A percentile compares a stretch with the other conserved stretches of the same genome.
Conservation (phyloP, 345 rosid species). For the Punica granatum region DNA sequence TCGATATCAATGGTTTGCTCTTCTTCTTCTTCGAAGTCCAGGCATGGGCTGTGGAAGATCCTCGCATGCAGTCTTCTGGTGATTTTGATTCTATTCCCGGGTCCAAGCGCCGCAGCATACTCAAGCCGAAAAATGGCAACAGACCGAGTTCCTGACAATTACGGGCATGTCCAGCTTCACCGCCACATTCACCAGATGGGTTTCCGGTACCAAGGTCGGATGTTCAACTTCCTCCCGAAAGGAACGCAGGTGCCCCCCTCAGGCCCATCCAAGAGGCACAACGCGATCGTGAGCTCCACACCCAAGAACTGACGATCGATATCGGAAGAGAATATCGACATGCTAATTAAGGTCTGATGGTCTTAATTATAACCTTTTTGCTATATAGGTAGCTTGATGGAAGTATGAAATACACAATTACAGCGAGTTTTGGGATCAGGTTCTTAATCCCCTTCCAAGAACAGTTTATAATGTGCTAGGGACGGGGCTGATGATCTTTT, state of each 20-base stretch:
- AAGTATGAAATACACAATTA: no score
- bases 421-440: no score
- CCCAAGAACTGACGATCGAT: conserved; percentile 20
- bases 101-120: background rate
- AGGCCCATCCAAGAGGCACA: conserved; percentile 79
- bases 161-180: no score
- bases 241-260: conserved; percentile 70
- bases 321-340: no score
- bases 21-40: background rate
- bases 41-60: background rate
- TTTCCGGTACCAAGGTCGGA: conserved; percentile 28
- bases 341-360: no score
- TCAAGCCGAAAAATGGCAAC: background rate
- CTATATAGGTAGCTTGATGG: no score
- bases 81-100: background rate
- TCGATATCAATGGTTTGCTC: background rate
- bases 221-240: conserved; percentile 74
- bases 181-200: no score
- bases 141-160: background rate
- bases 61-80: background rate
- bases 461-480: no score
- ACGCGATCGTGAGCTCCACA: conserved; percentile 28
- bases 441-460: no score
- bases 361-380: no score
- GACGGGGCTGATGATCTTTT: no score